These are phyloP conservation scores for Vitis rupestris DNA, from an alignment of 164 flowering plant genomes.

Conservation along the genomic window DNA sequence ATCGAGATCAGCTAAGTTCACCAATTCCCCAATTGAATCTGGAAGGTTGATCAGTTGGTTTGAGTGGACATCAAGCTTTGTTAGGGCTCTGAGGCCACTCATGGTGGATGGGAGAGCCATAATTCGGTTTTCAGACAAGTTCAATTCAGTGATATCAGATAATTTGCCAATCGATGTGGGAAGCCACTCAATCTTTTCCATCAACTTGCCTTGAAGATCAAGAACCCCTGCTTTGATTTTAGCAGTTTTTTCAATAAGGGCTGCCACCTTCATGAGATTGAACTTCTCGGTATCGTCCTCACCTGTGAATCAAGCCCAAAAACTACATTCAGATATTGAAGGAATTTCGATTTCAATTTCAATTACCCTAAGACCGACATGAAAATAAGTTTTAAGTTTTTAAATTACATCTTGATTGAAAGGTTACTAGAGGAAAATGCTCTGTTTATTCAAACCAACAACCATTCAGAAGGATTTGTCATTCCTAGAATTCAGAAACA, in stretches of 20 bases:
- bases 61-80: slow-evolving; percentile 60
- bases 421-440: no score
- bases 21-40: slow-evolving; percentile 50
- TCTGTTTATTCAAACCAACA: no score
- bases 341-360: not conserved
- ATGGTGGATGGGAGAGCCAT: slow-evolving; percentile 64
- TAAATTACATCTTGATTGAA: no score
- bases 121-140: slow-evolving; percentile 58
- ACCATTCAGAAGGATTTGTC: no score
- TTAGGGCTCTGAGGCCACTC: slow-evolving; percentile 43
- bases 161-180: slow-evolving; percentile 69
- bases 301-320: slow-evolving; percentile 17
- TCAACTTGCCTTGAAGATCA: slow-evolving; percentile 62
- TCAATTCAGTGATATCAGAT: slow-evolving; percentile 38
- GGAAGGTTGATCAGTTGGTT: slow-evolving; percentile 71
- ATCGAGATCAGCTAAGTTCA: slow-evolving; percentile 51
- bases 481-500: not conserved
- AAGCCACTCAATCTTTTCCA: slow-evolving; percentile 74
- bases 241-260: slow-evolving; percentile 57
- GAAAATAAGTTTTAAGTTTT: not conserved
- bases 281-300: slow-evolving; percentile 41
- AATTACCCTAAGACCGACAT: slow-evolving; percentile 1
- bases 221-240: slow-evolving; percentile 44
- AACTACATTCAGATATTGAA: slow-evolving; percentile 13
- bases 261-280: slow-evolving; percentile 59